Base-by-base conservation (phyloP, 108 stramenopile species). In the Craspedostauros australis region DNA sequence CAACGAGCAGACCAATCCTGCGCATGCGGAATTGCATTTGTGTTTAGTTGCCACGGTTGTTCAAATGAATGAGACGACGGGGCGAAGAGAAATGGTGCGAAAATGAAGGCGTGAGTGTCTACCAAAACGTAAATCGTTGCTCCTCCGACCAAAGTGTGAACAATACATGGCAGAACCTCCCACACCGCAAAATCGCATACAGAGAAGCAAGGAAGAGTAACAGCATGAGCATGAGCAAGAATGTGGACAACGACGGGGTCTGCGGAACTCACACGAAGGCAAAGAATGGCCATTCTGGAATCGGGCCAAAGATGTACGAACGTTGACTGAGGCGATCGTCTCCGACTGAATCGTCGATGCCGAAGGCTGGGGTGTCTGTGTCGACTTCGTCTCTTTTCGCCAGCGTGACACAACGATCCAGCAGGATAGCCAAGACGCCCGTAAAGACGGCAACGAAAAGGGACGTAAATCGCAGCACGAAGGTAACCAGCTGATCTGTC, bases 401-500 rank as follows among this genome's bases (percentile, higher is more conserved):
- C 29, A 39, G 52, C 55, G 5, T 24, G 40, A 25, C 28, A 41
- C 2, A 39, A 23, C 2, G 7, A 54, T 73, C 72, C 18, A 68
- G 63, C 31, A 71, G 51, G 14, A 69, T 64, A 28, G 54, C 42
- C 7, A 62, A 8, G 0, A 42, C 19, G 4, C 49, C 59, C 5
- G 59, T 68, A 16, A 59, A 1, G 26, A 60, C 15, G 1, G 72
- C 72, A 62, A 68, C 34, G 33, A 67, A 37, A 19, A 83, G 49
- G 11, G 61, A 71, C 11, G 72, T 66, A 50, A 76, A 76, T 4
- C 31, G 30, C 47, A 84, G 48, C 4, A 73, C 80, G 49, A 64
- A 79, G 21, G 62, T 49, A 16, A 76, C 75, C 37, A 91, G 53
- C 44, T 84, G 74, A 54, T 91, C 71, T 1, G 79, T 80, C 20